Percentiles rank a stretch among this genome's conserved stretches.
These are phyloP conservation scores for Cystobasidium sp. DNA, from an alignment of 1,284 basidiomycete genomes.

Conservation along the genomic window DNA sequence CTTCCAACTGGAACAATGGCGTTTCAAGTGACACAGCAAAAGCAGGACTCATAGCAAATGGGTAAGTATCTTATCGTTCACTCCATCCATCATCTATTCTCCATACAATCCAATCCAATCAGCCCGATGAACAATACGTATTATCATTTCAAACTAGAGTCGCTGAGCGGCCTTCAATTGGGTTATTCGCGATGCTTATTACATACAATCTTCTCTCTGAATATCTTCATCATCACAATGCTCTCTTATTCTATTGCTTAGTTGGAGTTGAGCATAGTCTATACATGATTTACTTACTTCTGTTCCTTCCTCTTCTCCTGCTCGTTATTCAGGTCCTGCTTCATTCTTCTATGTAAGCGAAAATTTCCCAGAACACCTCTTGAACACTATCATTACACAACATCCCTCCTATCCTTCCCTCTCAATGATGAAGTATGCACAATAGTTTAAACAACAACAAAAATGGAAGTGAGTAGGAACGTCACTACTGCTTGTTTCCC, in stretches of 20 bases:
- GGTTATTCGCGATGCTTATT: conserved; percentile 16
- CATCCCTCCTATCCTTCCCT: not conserved
- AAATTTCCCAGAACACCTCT: conserved; percentile 23
- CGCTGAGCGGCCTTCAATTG: conserved; percentile 33
- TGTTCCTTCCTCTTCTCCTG: not conserved
- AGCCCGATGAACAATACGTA: conserved; percentile 28
- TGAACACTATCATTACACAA: not conserved
- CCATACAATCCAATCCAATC: conserved; percentile 8
- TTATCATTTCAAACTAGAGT: conserved; percentile 44
- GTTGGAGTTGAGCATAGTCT: not conserved
- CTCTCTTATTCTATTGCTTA: not conserved
- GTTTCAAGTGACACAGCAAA: not conserved
- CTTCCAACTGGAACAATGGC: not conserved
- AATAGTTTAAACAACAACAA: conserved; percentile 43
- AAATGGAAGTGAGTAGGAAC: conserved; percentile 44
- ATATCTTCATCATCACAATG: not conserved
- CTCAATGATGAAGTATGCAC: conserved; percentile 45
- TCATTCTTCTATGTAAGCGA: conserved; percentile 23
- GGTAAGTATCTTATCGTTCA: conserved; percentile 18
- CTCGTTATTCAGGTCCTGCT: conserved; percentile 9
- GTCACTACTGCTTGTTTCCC: not conserved
- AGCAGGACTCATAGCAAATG: conserved; percentile 1
- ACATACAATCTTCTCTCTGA: conserved; percentile 45
- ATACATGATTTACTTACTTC: not conserved
- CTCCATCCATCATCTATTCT: not conserved